These are phyloP conservation scores for Crepidotus variabilis DNA, from an alignment of 768 basidiomycete genomes.

Conservation along the genomic window DNA sequence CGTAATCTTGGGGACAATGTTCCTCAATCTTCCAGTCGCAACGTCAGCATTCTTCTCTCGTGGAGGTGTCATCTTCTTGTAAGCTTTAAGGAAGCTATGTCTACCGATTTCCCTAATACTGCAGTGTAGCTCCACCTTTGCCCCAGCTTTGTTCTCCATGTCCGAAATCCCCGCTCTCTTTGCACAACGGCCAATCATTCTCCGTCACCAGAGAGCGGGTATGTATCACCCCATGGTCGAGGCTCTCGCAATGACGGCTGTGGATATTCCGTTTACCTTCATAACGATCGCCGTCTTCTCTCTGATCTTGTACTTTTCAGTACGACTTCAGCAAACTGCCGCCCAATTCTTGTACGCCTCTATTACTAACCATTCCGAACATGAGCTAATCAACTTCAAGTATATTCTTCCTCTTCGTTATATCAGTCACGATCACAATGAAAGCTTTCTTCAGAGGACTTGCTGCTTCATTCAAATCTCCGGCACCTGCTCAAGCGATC, in stretches of 20 bases:
- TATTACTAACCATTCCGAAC: no score
- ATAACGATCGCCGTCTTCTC: constrained; percentile 38
- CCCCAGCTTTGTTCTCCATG: constrained; percentile 56
- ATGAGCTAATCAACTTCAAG: no score
- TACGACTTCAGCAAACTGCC: constrained; percentile 49
- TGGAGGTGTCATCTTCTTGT: constrained; percentile 78
- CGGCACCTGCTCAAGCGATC: constrained; percentile 61
- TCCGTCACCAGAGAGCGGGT: constrained; percentile 53
- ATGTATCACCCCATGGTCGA: constrained; percentile 43
- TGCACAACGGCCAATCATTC: constrained; percentile 56
- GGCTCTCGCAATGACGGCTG: constrained; percentile 52
- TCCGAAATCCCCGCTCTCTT: constrained; percentile 48
- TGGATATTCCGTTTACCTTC: constrained; percentile 56
- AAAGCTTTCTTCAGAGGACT: constrained; percentile 74
- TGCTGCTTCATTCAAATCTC: constrained; percentile 56
- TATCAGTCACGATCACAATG: constrained; percentile 59
- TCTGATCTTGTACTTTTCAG: constrained; percentile 60
- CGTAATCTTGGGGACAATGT: constrained; percentile 60
- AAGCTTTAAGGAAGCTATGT: no score
- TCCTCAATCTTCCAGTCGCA: constrained; percentile 48
- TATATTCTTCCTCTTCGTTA: constrained; percentile 55
- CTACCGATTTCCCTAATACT: constrained; percentile 1
- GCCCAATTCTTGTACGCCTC: constrained; percentile 5
- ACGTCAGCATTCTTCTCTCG: constrained; percentile 72
- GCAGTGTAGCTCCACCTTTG: constrained; percentile 46